Conservation (phyloP, 2,329 filamentous ascomycete species). For the Fusarium sublunatum region DNA sequence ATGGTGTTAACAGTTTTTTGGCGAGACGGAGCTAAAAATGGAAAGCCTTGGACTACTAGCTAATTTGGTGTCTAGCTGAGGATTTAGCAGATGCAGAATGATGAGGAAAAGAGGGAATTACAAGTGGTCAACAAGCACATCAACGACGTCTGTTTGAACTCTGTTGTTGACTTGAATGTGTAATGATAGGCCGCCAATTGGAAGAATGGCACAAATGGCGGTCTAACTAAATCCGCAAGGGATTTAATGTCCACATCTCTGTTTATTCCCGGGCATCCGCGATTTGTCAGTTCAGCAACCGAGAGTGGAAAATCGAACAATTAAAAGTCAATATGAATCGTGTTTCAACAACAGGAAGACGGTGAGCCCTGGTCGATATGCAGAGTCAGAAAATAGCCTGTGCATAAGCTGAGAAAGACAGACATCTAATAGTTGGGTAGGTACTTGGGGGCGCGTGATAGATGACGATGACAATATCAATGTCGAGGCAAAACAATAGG, state of each 20-base stretch:
- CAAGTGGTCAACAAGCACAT: constrained; percentile 20
- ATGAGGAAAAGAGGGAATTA: neutral
- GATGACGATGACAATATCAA: constrained; percentile 34
- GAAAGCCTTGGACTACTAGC: constrained; percentile 19
- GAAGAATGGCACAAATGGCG: constrained; percentile 45
- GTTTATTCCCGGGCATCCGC: constrained; percentile 22
- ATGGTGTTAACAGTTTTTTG: constrained; percentile 14
- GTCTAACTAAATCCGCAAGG: constrained; percentile 35
- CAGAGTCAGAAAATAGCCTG: neutral
- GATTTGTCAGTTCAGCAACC: constrained; percentile 37
- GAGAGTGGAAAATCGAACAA: constrained; percentile 26
- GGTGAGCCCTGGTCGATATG: constrained; percentile 8
- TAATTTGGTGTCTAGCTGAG: constrained; percentile 4
- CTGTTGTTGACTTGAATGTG: constrained; percentile 31
- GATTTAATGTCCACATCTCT: constrained; percentile 23
- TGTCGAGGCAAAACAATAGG: constrained; percentile 21
- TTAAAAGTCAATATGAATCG: constrained; percentile 16
- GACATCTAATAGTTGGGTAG: neutral
- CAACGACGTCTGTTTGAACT: constrained; percentile 9
- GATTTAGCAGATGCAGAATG: constrained; percentile 2
- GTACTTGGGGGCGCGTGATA: constrained; percentile 29
- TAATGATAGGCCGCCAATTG: constrained; percentile 51
- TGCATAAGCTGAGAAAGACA: neutral
- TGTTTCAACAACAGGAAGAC: constrained; percentile 3
- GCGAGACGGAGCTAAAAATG: constrained; percentile 26